Base-by-base conservation (phyloP, 257 asterid genomes). In the Asclepias syriaca region DNA sequence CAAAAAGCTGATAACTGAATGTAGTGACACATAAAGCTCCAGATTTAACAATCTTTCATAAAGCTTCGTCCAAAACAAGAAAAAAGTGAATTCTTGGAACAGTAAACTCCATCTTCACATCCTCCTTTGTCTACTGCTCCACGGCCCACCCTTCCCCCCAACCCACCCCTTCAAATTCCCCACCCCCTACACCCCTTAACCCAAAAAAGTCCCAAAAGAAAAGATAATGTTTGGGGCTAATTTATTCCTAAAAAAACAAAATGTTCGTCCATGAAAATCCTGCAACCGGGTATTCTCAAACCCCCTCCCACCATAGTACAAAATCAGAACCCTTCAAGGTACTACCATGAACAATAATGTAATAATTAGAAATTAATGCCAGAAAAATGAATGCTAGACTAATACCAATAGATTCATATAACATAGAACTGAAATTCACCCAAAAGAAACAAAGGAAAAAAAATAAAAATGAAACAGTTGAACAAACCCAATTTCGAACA, bases 21-120 rank as follows among this genome's bases (percentile, higher is more conserved):
- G 65, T 73, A 51, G 65, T 54, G 67, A 11, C 43, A 51, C 71
- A 21, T 48, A 73, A 73, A 66, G 46, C 24, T 19, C 65, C 77
- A 73, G 55, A 24, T 73, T 71, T n/a, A 73, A 18, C 70, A 65
- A 32, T 63, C 58, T 10, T 48, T 60, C 75, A 6, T 16, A 18
- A 60, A 48, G 69, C 32, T 58, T 58, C 60, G 34, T 14, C 19
- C 32, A 24, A 39, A 37, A n/a, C 57, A 37, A 67, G 54, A 29
- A 21, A 72, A 40, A 72, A 43, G 53, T 71, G 29, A 48, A 57
- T 43, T 13, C 16, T 40, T 70, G 22, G 74, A 57, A n/a, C 67
- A 57, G 74, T 57, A 71, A 40, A 43, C 46, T 27, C 57, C 70
- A 49, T 18, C 48, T 63, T 6, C 46, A 9, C 55, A 15, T 57